Conservation (phyloP, 192 early-diverging fungal genomes). For the Coemansia sp. region DNA sequence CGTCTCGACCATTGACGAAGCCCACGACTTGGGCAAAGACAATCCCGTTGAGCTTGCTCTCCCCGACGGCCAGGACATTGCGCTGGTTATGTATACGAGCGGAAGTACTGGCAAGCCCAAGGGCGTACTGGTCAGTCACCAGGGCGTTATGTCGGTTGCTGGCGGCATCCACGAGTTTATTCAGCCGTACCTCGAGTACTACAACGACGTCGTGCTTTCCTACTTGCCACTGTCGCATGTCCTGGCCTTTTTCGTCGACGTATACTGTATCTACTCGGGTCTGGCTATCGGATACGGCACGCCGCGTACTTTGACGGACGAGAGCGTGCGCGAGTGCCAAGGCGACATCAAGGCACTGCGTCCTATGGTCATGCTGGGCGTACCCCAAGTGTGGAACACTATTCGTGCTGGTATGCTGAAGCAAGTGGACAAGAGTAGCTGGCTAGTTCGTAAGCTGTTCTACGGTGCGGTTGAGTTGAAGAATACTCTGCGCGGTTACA, state of each 20-base stretch:
- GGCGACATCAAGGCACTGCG: constrained; percentile 80
- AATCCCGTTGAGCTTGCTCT: constrained; percentile 48
- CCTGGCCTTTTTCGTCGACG: constrained; percentile 82
- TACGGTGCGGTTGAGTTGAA: constrained; percentile 76
- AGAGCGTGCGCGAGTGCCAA: constrained; percentile 69
- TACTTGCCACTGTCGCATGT: constrained; percentile 91
- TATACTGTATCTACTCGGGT: constrained; percentile 66
- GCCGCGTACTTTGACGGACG: constrained; percentile 74
- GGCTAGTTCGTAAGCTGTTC: constrained; percentile 73
- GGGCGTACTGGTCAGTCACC: constrained; percentile 86
- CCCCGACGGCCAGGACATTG: constrained; percentile 59
- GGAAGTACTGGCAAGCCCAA: constrained; percentile 94
- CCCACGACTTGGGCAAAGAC: constrained; percentile 69
- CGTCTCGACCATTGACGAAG: constrained; percentile 70
- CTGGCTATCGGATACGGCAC: constrained; percentile 68
- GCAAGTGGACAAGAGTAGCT: constrained; percentile 63
- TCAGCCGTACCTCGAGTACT: constrained; percentile 39
- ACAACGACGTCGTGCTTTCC: constrained; percentile 65
- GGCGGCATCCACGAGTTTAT: constrained; percentile 48
- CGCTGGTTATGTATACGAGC: constrained; percentile 91
- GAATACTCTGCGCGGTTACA: constrained; percentile 56
- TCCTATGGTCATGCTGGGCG: constrained; percentile 79
- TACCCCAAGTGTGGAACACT: constrained; percentile 84
- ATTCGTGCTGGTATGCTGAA: constrained; percentile 86
- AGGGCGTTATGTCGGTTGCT: constrained; percentile 77